phyloP scores from a whole-genome alignment of 495 filamentous ascomycete genomes.

The Penicillium coprophilum region DNA sequence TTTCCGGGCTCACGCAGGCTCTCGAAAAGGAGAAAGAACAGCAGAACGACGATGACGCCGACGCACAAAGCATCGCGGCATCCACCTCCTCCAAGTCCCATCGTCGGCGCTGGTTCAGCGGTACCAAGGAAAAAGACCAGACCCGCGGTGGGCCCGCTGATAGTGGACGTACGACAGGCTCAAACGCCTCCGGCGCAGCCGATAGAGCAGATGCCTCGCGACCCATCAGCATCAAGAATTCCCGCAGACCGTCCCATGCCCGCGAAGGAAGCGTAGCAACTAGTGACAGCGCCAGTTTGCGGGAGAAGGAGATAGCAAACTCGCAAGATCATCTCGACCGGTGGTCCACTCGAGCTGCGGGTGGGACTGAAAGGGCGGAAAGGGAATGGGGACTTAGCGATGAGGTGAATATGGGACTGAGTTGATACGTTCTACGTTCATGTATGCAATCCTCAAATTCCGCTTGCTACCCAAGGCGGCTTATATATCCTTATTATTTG shows the following conservation, averaged over 20 bases:
- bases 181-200: constrained; percentile 12
- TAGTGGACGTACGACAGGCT: constrained; percentile 20
- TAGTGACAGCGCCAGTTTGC: constrained; percentile 41
- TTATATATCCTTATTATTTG: constrained; percentile 3
- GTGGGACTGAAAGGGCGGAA: constrained; percentile 45
- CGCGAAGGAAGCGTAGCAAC: constrained; percentile 39
- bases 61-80: constrained; percentile 33
- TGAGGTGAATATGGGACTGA: constrained; percentile 55
- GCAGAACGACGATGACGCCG: constrained; percentile 25
- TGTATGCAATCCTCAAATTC: not conserved
- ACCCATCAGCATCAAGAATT: constrained; percentile 37
- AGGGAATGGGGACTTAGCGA: constrained; percentile 50
- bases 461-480: not conserved
- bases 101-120: constrained; percentile 46
- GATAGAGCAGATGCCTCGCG: constrained; percentile 28
- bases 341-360: constrained; percentile 42
- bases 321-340: constrained; percentile 48
- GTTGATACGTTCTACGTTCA: constrained; percentile 31
- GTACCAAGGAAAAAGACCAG: constrained; percentile 37
- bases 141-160: constrained; percentile 28
- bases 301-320: constrained; percentile 52
- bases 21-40: constrained; percentile 29
- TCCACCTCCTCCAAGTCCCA: constrained; percentile 37
- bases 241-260: constrained; percentile 29
- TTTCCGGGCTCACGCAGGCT: constrained; percentile 36